Conservation (phyloP, 2,329 filamentous ascomycete species). For the Sordariomycetes sp. region DNA sequence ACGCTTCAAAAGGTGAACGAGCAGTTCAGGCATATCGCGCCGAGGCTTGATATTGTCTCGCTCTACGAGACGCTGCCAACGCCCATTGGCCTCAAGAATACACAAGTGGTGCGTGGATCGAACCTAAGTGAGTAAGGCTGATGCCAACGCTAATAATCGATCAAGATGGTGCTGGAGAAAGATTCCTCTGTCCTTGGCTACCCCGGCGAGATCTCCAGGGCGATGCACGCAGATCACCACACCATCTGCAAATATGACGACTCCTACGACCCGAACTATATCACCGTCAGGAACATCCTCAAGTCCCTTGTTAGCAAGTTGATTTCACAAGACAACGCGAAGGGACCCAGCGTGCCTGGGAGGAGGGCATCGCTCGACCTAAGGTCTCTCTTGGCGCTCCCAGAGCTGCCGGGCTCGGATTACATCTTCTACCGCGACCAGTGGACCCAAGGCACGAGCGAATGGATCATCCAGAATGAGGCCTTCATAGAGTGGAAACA, state of each 20-base stretch:
- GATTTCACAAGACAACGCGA: no score
- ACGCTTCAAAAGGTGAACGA: conserved; percentile 19
- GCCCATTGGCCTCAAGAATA: conserved; percentile 5
- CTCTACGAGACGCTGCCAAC: conserved; percentile 19
- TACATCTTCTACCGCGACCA: conserved; percentile 14
- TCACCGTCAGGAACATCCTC: conserved; percentile 8
- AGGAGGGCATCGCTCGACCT: conserved; percentile 6
- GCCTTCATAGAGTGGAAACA: conserved; percentile 13
- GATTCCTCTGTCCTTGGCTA: background rate
- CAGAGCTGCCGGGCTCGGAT: conserved; percentile 11
- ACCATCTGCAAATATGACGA: conserved; percentile 19
- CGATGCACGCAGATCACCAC: conserved; percentile 17
- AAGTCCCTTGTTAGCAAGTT: background rate
- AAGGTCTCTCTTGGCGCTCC: conserved; percentile 11
- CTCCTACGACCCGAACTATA: conserved; percentile 15
- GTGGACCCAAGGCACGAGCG: conserved; percentile 14
- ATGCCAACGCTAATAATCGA: background rate
- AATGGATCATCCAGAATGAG: conserved; percentile 16
- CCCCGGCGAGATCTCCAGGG: background rate
- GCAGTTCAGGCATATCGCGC: conserved; percentile 15
- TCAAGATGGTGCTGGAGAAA: conserved; percentile 5
- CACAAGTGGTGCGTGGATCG: conserved; percentile 8
- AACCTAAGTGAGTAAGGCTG: background rate
- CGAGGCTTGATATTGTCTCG: conserved; percentile 17
- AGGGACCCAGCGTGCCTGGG: no score